Evolutionary conservation across 2,329 filamentous ascomycete genomes (phyloP).

Genomic region (Ceratocystiopsis brevicomis): DNA sequence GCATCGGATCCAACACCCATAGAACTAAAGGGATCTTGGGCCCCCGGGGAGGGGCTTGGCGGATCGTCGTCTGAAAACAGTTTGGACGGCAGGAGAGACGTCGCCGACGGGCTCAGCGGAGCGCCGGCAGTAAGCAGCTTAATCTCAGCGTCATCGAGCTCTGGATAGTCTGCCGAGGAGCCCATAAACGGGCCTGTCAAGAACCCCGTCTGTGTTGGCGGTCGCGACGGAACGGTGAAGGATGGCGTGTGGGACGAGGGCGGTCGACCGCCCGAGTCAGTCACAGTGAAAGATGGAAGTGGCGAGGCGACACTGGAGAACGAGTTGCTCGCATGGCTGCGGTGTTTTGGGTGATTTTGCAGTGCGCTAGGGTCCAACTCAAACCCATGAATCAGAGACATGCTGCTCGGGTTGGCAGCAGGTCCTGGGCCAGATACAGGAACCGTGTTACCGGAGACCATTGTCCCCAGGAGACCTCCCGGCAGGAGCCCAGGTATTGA

Average conservation of each 20-base stretch:
- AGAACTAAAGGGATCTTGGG: constrained; percentile 19
- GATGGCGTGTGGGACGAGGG: constrained; percentile 18
- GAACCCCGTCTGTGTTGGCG: constrained; percentile 26
- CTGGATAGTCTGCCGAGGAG: constrained; percentile 23
- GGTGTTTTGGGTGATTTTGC: constrained; percentile 24
- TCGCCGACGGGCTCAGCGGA: constrained; percentile 60
- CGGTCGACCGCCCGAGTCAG: constrained; percentile 15
- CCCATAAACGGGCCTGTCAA: constrained; percentile 34
- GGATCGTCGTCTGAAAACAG: constrained; percentile 39
- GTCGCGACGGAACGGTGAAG: background rate
- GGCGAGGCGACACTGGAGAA: constrained; percentile 25
- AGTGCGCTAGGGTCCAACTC: constrained; percentile 26
- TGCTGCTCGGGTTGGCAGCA: background rate
- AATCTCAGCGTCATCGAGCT: constrained; percentile 41
- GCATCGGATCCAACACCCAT: constrained; percentile 15
- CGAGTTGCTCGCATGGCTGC: constrained; percentile 29
- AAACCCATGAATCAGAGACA: constrained; percentile 16
- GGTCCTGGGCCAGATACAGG: too few species aligned
- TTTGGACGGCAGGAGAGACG: constrained; percentile 52
- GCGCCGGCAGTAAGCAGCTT: constrained; percentile 43
- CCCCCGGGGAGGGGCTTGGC: constrained; percentile 18
- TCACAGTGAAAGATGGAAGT: constrained; percentile 19
- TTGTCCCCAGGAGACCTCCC: too few species aligned
- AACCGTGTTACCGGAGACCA: too few species aligned
- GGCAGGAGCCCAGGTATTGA: too few species aligned